Conservation (phyloP, 2,329 filamentous ascomycete genomes). For the Fusarium guadeloupense region DNA sequence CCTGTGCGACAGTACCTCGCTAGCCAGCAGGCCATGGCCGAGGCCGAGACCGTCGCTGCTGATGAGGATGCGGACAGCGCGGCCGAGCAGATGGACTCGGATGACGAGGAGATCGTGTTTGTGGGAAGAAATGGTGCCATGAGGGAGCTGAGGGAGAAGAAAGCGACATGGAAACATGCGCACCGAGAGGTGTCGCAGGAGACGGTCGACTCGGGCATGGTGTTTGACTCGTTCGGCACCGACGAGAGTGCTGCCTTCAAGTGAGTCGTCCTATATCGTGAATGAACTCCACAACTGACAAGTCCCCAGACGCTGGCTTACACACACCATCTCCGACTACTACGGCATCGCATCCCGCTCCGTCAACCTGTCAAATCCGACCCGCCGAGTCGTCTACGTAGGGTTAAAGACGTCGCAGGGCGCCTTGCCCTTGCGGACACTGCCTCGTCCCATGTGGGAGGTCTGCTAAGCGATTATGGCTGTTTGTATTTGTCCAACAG, state of each 20-base stretch:
- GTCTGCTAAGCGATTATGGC: constrained; percentile 55
- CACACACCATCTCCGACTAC: constrained; percentile 90
- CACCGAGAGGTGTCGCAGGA: constrained; percentile 65
- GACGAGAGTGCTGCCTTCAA: constrained; percentile 84
- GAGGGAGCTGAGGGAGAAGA: constrained; percentile 51
- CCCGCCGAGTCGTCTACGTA: constrained; percentile 83
- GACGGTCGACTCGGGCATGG: constrained; percentile 69
- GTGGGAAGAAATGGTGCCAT: constrained; percentile 75
- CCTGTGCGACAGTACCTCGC: constrained; percentile 82
- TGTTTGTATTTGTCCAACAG: not conserved
- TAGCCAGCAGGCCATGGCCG: constrained; percentile 48
- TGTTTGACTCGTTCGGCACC: constrained; percentile 82
- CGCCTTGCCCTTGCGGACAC: constrained; percentile 45
- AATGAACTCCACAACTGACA: constrained; percentile 8
- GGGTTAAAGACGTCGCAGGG: constrained; percentile 66
- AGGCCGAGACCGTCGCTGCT: constrained; percentile 18
- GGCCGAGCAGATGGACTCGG: constrained; percentile 56
- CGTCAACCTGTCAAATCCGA: constrained; percentile 74
- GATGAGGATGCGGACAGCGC: constrained; percentile 43
- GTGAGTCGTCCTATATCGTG: constrained; percentile 61
- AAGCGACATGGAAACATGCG: constrained; percentile 57
- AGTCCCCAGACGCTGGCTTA: constrained; percentile 80
- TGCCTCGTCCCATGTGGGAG: constrained; percentile 73
- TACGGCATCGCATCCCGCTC: constrained; percentile 90
- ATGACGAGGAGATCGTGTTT: constrained; percentile 92